These are phyloP conservation scores for Stagonosporopsis vannaccii DNA, from an alignment of 2,329 filamentous ascomycete species.

Conservation along the genomic window DNA sequence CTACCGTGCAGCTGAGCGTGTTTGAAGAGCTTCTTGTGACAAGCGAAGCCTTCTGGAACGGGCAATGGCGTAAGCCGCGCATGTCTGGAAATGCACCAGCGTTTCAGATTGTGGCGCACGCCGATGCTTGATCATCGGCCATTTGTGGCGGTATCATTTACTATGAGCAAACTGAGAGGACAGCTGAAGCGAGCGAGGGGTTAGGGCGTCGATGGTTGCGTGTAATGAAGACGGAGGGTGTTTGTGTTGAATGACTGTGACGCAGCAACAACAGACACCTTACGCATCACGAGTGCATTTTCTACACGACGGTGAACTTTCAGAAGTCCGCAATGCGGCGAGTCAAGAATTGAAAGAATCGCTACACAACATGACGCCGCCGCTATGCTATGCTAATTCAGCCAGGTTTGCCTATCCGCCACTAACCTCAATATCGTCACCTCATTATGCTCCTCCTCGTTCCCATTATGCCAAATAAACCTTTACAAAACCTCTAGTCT, in stretches of 20 bases:
- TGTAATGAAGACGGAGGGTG: background rate
- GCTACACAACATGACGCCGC: slow-evolving; percentile 18
- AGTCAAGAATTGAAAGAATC: slow-evolving; percentile 7
- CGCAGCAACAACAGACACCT: slow-evolving; percentile 5
- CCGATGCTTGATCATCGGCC: slow-evolving; percentile 6
- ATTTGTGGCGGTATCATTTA: background rate
- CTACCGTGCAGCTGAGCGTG: slow-evolving; percentile 11
- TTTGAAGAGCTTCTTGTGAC: slow-evolving; percentile 5
- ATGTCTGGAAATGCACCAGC: slow-evolving; percentile 16
- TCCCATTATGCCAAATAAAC: slow-evolving; percentile 6
- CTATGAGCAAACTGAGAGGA: background rate
- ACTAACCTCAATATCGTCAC: slow-evolving; percentile 3
- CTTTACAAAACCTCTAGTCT: slow-evolving; percentile 20
- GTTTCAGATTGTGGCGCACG: slow-evolving; percentile 13
- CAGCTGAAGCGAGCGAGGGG: background rate
- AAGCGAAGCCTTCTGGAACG: slow-evolving; percentile 18
- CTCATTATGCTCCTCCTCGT: slow-evolving; percentile 8
- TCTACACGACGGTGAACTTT: background rate
- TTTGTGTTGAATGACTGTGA: slow-evolving; percentile 1
- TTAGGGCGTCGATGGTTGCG: background rate
- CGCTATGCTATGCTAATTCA: slow-evolving; percentile 17
- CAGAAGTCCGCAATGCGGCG: background rate
- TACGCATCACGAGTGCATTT: slow-evolving; percentile 5
- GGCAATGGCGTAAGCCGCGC: slow-evolving; percentile 3
- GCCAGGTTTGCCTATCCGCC: background rate